Base-by-base conservation (phyloP, 331 rosid species). In the Pyracantha coccinea region DNA sequence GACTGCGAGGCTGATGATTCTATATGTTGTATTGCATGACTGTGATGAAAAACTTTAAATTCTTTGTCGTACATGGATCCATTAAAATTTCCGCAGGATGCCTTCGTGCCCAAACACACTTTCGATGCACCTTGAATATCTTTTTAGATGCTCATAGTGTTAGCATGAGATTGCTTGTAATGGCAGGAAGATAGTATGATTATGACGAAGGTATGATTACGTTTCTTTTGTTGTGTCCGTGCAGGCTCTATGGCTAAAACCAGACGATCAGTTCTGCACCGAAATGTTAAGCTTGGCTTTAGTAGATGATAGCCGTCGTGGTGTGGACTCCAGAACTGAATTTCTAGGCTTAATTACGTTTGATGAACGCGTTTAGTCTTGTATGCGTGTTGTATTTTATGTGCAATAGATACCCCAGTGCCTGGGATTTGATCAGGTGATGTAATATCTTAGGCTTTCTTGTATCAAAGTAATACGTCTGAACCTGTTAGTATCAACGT, bases 211-310 rank as follows among this genome's bases (percentile, higher is more conserved):
- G 7, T 74, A 77, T 74, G 69, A 67, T 73, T 79, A 44, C 28
- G 75, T 61, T 79, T 24, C 20, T 66, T 69, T 57, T 54, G 61
- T 81, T 81, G 53, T 62, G 53, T 67, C 16, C 53, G 72, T 78
- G 74, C 77, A 94, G 99, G 99, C 99, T 33, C 69, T 94, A 64
- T 90, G 99, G 97, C 82, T 90, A 67, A 79, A 86, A 75, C 88
- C 99, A 7, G 97, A 90, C 35, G 97, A 94, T 78, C 99, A 87
- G 53, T 94, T 94, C 71, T 92, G 95, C 86, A 92, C 97, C 4
- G 97, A 94, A 81, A 91, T 94, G 99, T 67, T 92, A 66, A 92
- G 87, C 63, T 63, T 84, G 85, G 99, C 96, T 65, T 86, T 91
- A 28, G 69, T 75, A 55, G 99, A 94, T n/a, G 96, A 94, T 80